Evolutionary conservation across 2,329 filamentous ascomycete genomes (phyloP), one percentile per base, ranked within the genome.

Genomic region (Colletotrichum sp.): DNA sequence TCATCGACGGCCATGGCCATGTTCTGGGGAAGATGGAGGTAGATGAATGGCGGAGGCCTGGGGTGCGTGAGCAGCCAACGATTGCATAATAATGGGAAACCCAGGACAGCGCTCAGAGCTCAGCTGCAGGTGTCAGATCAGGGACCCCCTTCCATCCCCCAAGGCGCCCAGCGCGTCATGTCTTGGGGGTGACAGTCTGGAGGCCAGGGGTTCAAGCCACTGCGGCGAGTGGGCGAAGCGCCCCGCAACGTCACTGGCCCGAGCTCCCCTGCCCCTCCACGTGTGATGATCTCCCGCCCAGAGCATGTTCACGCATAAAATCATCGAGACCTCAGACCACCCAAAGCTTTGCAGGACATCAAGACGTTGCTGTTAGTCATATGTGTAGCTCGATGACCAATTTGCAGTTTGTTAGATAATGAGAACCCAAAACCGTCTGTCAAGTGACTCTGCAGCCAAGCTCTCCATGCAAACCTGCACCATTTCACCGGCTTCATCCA

Each of bases 211-310:
- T 8, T 39, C 63, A 52, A 66, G 68, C 36, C 57, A 63, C 57
- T 63, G 57, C 36, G 36, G 57, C 63, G 32, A 52, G 30, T 13
- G 32, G 32, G 6, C 32, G 27, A 34, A 57, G 52, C 6, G 70
- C 64, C 70, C 70, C 57, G 63, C 59, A 76, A 65, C 65, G 70
- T 69, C 65, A 76, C 70, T 69, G 70, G 70, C 59, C 70, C 48
- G 59, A 76, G 74, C 74, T 76, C 27, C 64, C 60, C 22, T 65
- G 48, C 64, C 73, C 73, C 73, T 72, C 69, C 22, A 61, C 39
- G 64, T 70, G 68, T 71, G 60, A 71, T 36, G 55, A 61, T 55
- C 34, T 34, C 55, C 30, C 44, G 60, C 44, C 44, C 34, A 15
- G n/a, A 44, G 60, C 8, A 13, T 19, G 27, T 5, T n/a, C 32